These are phyloP conservation scores for Hemileia vastatrix DNA, from an alignment of 1,284 basidiomycete species.

Conservation along the genomic window DNA sequence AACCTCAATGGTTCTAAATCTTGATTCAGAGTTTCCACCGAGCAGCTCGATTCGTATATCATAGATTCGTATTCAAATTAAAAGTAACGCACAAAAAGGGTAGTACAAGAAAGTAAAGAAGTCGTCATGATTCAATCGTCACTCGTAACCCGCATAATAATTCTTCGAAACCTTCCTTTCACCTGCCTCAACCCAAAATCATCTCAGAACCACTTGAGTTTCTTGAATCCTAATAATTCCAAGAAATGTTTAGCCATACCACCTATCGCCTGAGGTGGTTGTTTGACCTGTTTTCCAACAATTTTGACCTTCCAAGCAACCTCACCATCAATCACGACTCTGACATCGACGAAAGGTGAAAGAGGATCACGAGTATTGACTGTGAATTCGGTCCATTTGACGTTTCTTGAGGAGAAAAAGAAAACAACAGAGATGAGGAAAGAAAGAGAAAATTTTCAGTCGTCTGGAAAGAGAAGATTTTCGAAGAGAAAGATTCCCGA, in stretches of 20 bases:
- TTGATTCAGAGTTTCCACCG: no score
- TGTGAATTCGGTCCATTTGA: slow-evolving; percentile 56
- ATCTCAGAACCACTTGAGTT: slow-evolving; percentile 31
- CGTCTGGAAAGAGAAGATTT: neutral
- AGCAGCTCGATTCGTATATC: no score
- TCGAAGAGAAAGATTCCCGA: slow-evolving; percentile 48
- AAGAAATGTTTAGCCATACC: slow-evolving; percentile 38
- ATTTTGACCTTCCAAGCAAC: slow-evolving; percentile 51
- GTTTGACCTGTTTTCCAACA: slow-evolving; percentile 37
- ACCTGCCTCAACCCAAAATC: no score
- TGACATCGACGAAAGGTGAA: slow-evolving; percentile 50
- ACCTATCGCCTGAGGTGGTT: slow-evolving; percentile 35
- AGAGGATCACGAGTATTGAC: slow-evolving; percentile 58
- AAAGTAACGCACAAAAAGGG: no score
- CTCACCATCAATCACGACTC: slow-evolving; percentile 56
- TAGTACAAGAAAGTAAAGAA: no score
- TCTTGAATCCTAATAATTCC: slow-evolving; percentile 39
- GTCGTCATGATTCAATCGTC: no score
- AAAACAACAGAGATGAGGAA: neutral
- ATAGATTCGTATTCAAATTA: no score
- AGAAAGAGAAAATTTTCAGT: no score
- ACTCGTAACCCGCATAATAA: no score
- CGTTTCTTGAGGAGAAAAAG: slow-evolving; percentile 37
- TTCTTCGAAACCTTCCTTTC: no score
- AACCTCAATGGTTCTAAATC: no score